phyloP scores from a whole-genome alignment of 257 asterid genomes.

The Linaria vulgaris region DNA sequence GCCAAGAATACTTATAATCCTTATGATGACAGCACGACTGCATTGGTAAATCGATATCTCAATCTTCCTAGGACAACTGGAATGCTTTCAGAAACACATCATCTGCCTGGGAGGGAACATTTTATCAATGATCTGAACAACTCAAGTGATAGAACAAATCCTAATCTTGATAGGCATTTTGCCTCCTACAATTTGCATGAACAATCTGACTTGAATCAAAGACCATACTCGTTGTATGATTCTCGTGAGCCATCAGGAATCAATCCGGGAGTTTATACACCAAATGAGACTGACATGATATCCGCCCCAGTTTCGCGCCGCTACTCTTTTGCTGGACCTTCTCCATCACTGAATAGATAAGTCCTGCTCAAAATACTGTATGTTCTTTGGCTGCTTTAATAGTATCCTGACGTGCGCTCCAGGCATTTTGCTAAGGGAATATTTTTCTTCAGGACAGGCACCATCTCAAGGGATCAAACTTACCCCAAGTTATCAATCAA shows the following conservation, averaged over 20 bases:
- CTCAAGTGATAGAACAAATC: constrained; percentile 25
- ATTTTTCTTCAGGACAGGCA: not conserved
- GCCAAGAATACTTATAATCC: constrained; percentile 35
- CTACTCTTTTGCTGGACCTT: constrained; percentile 63
- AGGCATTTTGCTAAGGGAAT: not conserved
- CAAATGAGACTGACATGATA: constrained; percentile 27
- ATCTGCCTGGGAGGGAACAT: constrained; percentile 31
- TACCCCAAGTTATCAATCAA: not conserved
- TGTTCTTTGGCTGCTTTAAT: not conserved
- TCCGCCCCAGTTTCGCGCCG: constrained; percentile 54
- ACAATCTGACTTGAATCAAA: constrained; percentile 28
- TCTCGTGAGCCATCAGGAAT: constrained; percentile 34
- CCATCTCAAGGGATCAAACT: not conserved
- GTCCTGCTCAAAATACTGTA: not conserved
- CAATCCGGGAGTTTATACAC: constrained; percentile 28
- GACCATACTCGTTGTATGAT: constrained; percentile 29
- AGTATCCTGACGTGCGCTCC: not conserved
- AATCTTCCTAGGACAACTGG: constrained; percentile 35
- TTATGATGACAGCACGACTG: constrained; percentile 59
- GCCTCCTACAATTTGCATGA: constrained; percentile 31
- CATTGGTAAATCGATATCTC: constrained; percentile 68
- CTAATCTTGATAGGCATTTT: constrained; percentile 32
- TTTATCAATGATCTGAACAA: constrained; percentile 31
- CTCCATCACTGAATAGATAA: constrained; percentile 40
- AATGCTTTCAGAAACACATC: constrained; percentile 35